Evolutionary conservation across 192 early-diverging fungal genomes (phyloP), one percentile per base, ranked within the genome.

Genomic region (Coemansia sp.): DNA sequence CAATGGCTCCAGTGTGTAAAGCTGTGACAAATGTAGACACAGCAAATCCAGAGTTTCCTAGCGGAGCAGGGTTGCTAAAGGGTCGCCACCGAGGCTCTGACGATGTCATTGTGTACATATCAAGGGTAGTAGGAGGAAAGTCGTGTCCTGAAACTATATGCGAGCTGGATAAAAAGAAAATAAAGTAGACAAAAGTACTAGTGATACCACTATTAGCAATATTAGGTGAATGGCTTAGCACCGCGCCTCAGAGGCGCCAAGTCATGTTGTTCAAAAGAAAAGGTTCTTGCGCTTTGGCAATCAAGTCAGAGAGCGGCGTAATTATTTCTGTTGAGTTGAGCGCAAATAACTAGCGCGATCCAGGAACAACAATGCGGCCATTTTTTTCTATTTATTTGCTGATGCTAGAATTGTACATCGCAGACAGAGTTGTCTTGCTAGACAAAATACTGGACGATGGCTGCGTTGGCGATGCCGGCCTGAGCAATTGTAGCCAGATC

Each of bases 381-480:
- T 64, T 71, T 65, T 57, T 27, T 43, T 65, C 57, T 58, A 39
- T 16, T 44, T 40, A 8, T 40, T 44, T 38, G 8, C 34, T 40
- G 27, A 36, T 24, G 50, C 31, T 69, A 8, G 13, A 61, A 16
- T 16, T 27, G 13, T 33, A 11, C 12, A 12, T 18, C 34, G 13
- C 8, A 9, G 36, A 38, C 36, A 34, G 39, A 27, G 5, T 39
- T 10, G 5, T 24, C 11, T 38, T 12, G 39, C 64, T 73, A 89
- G 24, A 79, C 31, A 60, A 81, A 85, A 29, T 83, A 72, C 78
- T 97, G 97, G 38, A 92, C 84, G 43, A 98, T 88, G 11, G 94
- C 93, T 12, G 95, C 86, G 68, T 97, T 97, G 69, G 95, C 79
- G 61, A 98, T 87, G 13, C 91, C 93, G 12, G 95, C 93, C 20